Conservation (phyloP, 805 yeast species). For the Wickerhamiella lipophila region DNA sequence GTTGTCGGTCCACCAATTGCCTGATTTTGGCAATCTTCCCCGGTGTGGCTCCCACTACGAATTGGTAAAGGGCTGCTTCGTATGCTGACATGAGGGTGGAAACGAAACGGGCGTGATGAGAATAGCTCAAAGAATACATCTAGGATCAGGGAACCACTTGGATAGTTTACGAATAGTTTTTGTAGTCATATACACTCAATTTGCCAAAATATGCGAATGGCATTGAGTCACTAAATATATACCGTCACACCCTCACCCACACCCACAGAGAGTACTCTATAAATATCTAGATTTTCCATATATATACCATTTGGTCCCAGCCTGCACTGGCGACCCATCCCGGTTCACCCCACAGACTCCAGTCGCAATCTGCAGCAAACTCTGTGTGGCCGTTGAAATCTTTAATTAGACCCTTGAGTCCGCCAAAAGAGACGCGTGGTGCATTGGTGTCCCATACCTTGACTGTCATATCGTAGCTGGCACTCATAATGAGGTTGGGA, state of each 20-base stretch:
- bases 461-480: slow-evolving; percentile 88
- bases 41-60: background rate
- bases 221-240: too few relatives aligned
- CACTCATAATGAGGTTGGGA: slow-evolving; percentile 53
- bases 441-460: slow-evolving; percentile 72
- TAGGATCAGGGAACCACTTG: too few relatives aligned
- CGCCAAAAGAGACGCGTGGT: slow-evolving; percentile 16
- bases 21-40: background rate
- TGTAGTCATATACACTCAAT: too few relatives aligned
- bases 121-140: too few relatives aligned
- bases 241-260: too few relatives aligned
- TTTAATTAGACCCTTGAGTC: slow-evolving; percentile 37
- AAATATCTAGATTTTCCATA: slow-evolving; percentile 46
- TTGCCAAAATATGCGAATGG: too few relatives aligned
- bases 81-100: slow-evolving; percentile 2
- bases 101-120: too few relatives aligned
- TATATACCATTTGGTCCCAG: slow-evolving; percentile 90
- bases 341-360: slow-evolving; percentile 92
- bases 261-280: too few relatives aligned
- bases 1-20: background rate
- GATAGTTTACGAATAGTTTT: too few relatives aligned
- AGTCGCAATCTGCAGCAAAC: slow-evolving; percentile 87
- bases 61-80: slow-evolving; percentile 7
- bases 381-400: slow-evolving; percentile 64
- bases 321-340: slow-evolving; percentile 94